Evolutionary conservation across 1,284 basidiomycete genomes (phyloP).

Genomic region (Leccinum subrobustum): DNA sequence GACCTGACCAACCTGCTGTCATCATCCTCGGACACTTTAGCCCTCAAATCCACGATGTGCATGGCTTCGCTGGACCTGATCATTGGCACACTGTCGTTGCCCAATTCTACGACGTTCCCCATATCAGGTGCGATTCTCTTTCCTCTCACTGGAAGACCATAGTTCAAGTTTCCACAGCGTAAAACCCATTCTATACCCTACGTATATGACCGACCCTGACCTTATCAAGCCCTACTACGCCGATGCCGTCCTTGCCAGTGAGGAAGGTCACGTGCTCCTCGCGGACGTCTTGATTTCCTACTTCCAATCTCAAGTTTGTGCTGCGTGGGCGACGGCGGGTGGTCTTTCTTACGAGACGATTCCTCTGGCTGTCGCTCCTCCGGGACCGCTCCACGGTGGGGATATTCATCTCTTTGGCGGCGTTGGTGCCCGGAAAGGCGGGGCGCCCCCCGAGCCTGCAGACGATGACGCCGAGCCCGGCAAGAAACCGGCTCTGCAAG

Average conservation of each 20-base stretch:
- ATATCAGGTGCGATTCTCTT: constrained; percentile 58
- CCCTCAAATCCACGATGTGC: constrained; percentile 73
- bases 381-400: constrained; percentile 28
- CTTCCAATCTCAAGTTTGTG: constrained; percentile 84
- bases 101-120: constrained; percentile 94
- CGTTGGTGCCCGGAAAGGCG: constrained; percentile 65
- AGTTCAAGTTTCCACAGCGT: constrained; percentile 43
- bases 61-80: constrained; percentile 87
- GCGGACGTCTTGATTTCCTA: constrained; percentile 85
- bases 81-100: constrained; percentile 86
- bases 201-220: constrained; percentile 76
- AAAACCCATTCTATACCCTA: constrained; percentile 79
- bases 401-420: constrained; percentile 69
- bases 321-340: constrained; percentile 75
- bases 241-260: constrained; percentile 82
- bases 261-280: constrained; percentile 79
- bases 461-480: constrained; percentile 33
- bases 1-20: constrained; percentile 87
- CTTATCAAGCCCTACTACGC: constrained; percentile 72
- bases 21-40: constrained; percentile 90
- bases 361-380: constrained; percentile 38
- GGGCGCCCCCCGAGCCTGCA: constrained; percentile 42
- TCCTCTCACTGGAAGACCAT: background rate
- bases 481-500: constrained; percentile 20
- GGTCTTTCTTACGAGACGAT: constrained; percentile 66